Base-by-base conservation (phyloP, 768 basidiomycete genomes). In the Phylloporus sp. region DNA sequence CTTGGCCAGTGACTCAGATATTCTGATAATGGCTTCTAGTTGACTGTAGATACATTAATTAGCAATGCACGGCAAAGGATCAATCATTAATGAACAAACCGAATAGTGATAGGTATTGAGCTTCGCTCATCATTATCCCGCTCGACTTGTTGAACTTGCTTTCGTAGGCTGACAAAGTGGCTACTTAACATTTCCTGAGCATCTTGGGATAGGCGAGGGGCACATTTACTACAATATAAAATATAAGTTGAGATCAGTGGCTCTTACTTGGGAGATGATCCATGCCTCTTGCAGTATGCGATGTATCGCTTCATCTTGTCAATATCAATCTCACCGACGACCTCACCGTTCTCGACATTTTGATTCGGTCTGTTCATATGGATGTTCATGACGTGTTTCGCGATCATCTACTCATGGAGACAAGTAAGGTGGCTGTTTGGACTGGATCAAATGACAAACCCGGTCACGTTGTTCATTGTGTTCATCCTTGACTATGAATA, bases 231-330 rank as follows among this genome's bases (percentile, higher is more conserved):
- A 53, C 6, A 14, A 21, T 8, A 17, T 10, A 23, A 15, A 14
- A 21, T 8, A 17, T 10, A 23, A 15, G 11, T 15, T 26, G 41
- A 58, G 40, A 52, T 42, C 22, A 36, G 17, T 32, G 15, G 23
- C 23, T n/a, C 28, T 23, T 13, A 23, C 14, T 22, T 18, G 32
- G 24, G 6, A 36, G 44, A 38, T 26, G 28, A 46, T 32, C 60
- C 75, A 39, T 61, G 90, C 95, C 82, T 82, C 69, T 97, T 97
- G 77, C 91, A 96, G 63, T 93, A 98, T 9, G 93, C 82, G 50
- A 98, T 88, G 59, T 90, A 99, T 42, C 91, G 80, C 72, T 94
- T 97, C 96, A 99, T 99, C 72, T 93, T 95, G 61, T 96, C 96
- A 32, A 98, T 76, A 55, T 89, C 86, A 46, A 99, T 89, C 69